Evolutionary conservation across 257 asterid species (phyloP).

Genomic region (Prunella vulgaris): DNA sequence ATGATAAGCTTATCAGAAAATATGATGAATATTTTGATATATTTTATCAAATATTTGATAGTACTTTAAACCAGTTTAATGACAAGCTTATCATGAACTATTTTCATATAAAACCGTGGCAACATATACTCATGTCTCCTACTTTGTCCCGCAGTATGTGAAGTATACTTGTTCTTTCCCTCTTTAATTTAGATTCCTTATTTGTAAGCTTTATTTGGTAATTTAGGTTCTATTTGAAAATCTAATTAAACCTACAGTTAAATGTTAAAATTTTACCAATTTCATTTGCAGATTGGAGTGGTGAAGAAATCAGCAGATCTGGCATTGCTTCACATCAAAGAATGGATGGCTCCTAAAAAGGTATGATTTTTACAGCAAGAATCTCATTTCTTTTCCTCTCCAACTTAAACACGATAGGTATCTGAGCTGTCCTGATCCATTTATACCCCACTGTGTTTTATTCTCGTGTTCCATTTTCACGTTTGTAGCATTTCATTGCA

Average conservation of each 20-base stretch:
- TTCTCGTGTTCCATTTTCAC: background rate
- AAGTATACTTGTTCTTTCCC: background rate
- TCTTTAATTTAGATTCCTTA: background rate
- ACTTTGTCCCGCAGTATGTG: background rate
- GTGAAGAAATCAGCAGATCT: conserved; percentile 60
- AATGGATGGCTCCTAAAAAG: conserved; percentile 89
- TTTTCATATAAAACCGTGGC: no score
- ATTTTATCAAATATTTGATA: no score
- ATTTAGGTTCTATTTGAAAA: background rate
- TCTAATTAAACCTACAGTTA: background rate
- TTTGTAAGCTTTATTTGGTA: background rate
- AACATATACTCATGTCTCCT: background rate
- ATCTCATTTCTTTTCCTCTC: background rate
- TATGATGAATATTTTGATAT: no score
- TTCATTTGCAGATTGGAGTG: conserved; percentile 61
- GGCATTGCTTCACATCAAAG: conserved; percentile 43
- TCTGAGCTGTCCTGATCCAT: background rate
- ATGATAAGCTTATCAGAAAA: no score
- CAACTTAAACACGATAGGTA: no score
- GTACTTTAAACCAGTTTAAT: no score
- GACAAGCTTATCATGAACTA: no score
- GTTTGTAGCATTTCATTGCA: no score
- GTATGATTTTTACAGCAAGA: conserved; percentile 23
- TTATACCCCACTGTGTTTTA: background rate
- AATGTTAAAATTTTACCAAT: background rate